Evolutionary conservation across 257 asterid species (phyloP), one percentile per base, ranked within the genome.

Genomic region (Voacanga thouarsii): DNA sequence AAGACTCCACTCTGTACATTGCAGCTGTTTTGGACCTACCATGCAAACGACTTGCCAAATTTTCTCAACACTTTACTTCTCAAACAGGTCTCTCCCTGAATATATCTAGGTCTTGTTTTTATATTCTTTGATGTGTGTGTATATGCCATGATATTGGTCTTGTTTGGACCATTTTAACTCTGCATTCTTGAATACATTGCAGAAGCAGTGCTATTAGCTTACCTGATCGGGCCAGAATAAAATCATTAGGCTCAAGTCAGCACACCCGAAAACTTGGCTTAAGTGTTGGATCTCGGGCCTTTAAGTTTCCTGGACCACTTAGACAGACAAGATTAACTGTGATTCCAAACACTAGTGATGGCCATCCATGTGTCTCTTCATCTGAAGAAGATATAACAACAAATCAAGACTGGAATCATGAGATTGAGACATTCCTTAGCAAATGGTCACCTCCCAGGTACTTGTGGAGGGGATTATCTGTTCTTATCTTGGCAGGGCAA

Each of bases 401-500:
- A 76, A 71, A 53, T 61, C 77, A 88, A 45, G 37, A 73, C 61
- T 80, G 65, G 68, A 71, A 76, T 73, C 63, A 83, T 6, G 92
- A 89, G 60, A 71, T 75, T 21, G 85, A 81, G 75, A 61, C 88
- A 30, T 80, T 90, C 77, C 84, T 90, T 73, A 86, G 83, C 73
- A 88, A 85, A 70, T 96, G 99, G 99, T 86, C 97, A 39, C 94
- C 98, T 67, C 97, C 99, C 9, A 86, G 86, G 83, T 96, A 93
- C 89, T 82, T 93, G 72, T 93, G 99, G 99, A 86, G 97, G 83
- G 99, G 97, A 80, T 81, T 95, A 71, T 87, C 98, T 0, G 88
- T 85, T 55, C 89, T 90, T 77, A 84, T 95, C 60, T 74, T 93
- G 79, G 84, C 97, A 15, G 98, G 99, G 60, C 98, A 93, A 82